A percentile compares a stretch with the other conserved stretches of the same genome.
These are phyloP conservation scores for Flaveria bidentis DNA, from an alignment of 129 eudicot genomes.

Conservation along the genomic window DNA sequence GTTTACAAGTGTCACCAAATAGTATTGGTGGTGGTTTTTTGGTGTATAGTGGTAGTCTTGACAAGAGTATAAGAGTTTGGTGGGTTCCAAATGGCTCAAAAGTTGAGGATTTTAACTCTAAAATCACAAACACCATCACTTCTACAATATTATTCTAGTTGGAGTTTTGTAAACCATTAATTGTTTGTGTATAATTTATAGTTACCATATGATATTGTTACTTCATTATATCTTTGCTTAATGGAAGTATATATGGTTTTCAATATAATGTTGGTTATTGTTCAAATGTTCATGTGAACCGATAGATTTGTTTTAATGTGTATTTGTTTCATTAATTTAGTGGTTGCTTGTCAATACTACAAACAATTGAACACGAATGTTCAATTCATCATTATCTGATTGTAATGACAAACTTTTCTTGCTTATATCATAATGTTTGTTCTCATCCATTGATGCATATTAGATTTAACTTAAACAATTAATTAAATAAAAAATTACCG, in stretches of 20 bases:
- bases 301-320: too few species aligned
- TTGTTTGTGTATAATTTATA: conserved; percentile 6
- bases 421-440: too few species aligned
- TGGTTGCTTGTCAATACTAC: too few species aligned
- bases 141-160: conserved; percentile 17
- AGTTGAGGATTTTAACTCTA: conserved; percentile 33
- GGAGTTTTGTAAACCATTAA: neutral
- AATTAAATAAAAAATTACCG: too few species aligned
- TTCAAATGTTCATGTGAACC: too few species aligned
- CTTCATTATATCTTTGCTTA: neutral
- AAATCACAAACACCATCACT: conserved; percentile 20
- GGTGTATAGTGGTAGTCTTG: conserved; percentile 91
- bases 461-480: too few species aligned
- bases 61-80: conserved; percentile 85
- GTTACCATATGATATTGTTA: neutral
- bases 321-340: too few species aligned
- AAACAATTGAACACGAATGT: too few species aligned
- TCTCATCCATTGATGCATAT: too few species aligned
- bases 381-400: too few species aligned
- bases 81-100: conserved; percentile 58
- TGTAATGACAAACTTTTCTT: too few species aligned
- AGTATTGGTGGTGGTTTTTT: conserved; percentile 71
- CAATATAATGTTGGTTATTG: neutral
- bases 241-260: neutral
- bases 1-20: conserved; percentile 63